Base-by-base conservation (phyloP, 2,329 filamentous ascomycete genomes). In the Chrysoporthe austroafricana region DNA sequence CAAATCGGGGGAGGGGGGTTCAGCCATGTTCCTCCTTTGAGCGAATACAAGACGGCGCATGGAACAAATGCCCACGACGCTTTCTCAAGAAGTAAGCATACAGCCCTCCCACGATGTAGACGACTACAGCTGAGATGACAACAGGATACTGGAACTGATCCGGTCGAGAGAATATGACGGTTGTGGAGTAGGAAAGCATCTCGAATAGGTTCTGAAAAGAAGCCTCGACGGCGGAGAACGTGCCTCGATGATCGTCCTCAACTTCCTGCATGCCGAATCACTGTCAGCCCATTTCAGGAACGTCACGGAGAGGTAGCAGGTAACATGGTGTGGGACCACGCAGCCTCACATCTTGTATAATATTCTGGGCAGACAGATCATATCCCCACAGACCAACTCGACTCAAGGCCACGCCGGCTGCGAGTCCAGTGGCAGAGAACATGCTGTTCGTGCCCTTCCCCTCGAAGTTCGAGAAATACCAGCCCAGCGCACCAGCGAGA, bases 191-290 rank as follows among this genome's bases (percentile, higher is more conserved):
- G 0, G 90, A 89, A 1, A 88, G 76, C 60, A 93, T 82, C 76
- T 94, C 91, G 69, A 92, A 93, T 0, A 86, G 71, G 69, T 89
- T 93, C 74, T 94, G 91, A 50, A 89, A 82, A 0, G 88, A 84
- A 9, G 88, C 85, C 75, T 94, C 91, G 8, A 88, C 84, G 0
- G 89, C 81, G 0, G 90, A 93, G 72, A 94, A 94, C 0, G 83
- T 79, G 0, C 90, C 91, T n/a, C 91, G 85, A 50, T 81, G 75
- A n/a, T 81, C 77, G 18, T 81, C 78, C 52, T 85, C 81, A 26
- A 90, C 83, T 64, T 85, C 83, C 86, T 88, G 64, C 39, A 18
- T 2, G 2, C 3, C 6, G 16, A 18, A 36, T 21, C 13, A 57
- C 18, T 4, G 44, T 39, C 7, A 43, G 36, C 63, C 16, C 48